Base-by-base conservation (phyloP, 2,329 filamentous ascomycete species). In the Ampelomyces quisqualis region DNA sequence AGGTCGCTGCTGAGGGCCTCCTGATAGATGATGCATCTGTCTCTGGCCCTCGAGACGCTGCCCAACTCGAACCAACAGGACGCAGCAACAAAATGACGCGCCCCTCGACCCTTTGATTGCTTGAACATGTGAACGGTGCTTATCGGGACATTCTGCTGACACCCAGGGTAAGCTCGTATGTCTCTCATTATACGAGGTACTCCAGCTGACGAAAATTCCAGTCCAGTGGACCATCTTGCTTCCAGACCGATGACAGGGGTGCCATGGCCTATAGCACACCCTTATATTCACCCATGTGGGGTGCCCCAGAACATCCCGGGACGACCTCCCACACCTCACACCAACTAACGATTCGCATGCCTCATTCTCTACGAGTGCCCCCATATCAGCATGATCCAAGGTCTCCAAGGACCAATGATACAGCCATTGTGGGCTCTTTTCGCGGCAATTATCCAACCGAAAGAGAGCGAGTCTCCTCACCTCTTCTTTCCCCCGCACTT, bases 1-100 rank as follows among this genome's bases (percentile, higher is more conserved):
- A 77, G 35, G 70, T 73, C 22, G 64, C 67, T 9, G 64, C 68
- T 21, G 70, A 72, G 46, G 70, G 69, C 19, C 47, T 69, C 2
- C 34, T 70, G 37, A 57, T 70, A 32, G 55, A 65, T 31, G 67
- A 67, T 44, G 43, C 45, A 45, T 43, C 51, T 18, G 40, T 45
- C 22, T 32, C 38, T 4, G 39, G 49, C 33, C 43, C 49, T 22
- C 33, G 22, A 8, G 35, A 53, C 19, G 30, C 36, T 43, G 45
- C 47, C 54, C 41, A 32, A 47, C 52, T 38, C 40, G 28, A 26
- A 45, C 54, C 31, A 47, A 58, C n/a, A 27, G 40, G 46, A 43
- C 55, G 46, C 27, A 55, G 41, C 37, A 57, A 54, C 35, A 58
- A 58, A 43, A 53, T 63, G 18, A 42, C 50, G 57, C 60, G 54